Evolutionary conservation across 768 basidiomycete genomes (phyloP).

Genomic region (Jaapia argillacea): DNA sequence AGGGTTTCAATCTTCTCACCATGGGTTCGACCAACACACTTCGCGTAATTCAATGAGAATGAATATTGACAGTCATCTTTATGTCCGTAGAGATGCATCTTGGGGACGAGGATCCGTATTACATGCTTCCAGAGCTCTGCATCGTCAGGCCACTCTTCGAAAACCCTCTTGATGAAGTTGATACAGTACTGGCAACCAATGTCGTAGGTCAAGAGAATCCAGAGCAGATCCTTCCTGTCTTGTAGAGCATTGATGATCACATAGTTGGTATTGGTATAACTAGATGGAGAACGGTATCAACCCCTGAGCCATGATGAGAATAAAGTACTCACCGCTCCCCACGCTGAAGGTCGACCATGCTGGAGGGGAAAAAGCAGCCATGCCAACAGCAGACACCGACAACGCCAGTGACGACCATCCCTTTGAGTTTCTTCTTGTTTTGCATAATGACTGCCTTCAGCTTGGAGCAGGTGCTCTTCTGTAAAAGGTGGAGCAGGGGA

Average conservation of each 20-base stretch:
- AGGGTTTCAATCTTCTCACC: slow-evolving; percentile 20
- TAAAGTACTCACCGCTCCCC: slow-evolving; percentile 16
- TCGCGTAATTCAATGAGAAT: not conserved
- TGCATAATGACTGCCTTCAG: slow-evolving; percentile 5
- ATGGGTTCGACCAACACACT: slow-evolving; percentile 12
- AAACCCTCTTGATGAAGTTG: slow-evolving; percentile 11
- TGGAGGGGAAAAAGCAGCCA: slow-evolving; percentile 7
- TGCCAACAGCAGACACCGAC: slow-evolving; percentile 8
- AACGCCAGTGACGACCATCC: slow-evolving; percentile 5
- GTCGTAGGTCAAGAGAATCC: slow-evolving; percentile 11
- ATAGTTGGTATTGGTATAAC: slow-evolving; percentile 15
- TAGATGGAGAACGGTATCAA: not conserved
- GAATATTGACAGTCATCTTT: not conserved
- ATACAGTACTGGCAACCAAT: slow-evolving; percentile 15
- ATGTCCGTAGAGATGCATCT: not conserved
- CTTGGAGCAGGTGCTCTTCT: slow-evolving; percentile 9
- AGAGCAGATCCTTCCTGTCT: not conserved
- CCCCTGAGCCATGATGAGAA: not conserved
- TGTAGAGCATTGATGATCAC: slow-evolving; percentile 9
- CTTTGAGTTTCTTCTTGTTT: slow-evolving; percentile 3
- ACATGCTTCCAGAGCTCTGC: not conserved
- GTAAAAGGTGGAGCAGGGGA: no score
- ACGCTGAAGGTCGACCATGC: slow-evolving; percentile 17
- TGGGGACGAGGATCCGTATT: not conserved
- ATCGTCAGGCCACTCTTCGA: not conserved